Base-by-base conservation (phyloP, 2,329 filamentous ascomycete species). In the Spiromastix sp. region DNA sequence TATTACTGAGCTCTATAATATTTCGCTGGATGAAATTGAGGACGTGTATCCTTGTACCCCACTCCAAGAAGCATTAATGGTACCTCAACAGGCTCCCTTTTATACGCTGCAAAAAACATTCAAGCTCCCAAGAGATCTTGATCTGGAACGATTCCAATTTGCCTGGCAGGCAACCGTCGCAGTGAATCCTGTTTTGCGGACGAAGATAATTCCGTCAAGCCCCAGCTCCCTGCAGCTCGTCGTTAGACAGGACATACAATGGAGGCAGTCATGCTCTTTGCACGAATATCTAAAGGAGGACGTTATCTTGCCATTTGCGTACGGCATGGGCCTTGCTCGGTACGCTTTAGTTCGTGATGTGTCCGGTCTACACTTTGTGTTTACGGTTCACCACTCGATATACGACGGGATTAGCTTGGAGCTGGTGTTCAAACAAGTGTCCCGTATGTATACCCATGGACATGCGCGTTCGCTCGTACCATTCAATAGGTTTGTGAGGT, bases 11-110 rank as follows among this genome's bases (percentile, higher is more conserved):
- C 35, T 44, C 10, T 53, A 50, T 24, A 21, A 38, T 15, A 29
- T 52, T 18, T 27, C 27, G 8, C 13, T 12, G 43, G 39, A 40
- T 4, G 37, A 43, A 3, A 48, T 64, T 4, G 54, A 62, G 32
- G 60, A 66, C 40, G 48, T 54, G 4, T 59, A 63, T 32, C 61
- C 61, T 4, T 59, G 53, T 13, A 65, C 56, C n/a, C 48, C 61
- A 2, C 48, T 66, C 2, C 63, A 66, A 42, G 59, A 63, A 45
- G 61, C 59, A 1, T 48, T 66, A 3, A 33, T 64, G 26, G 57
- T 60, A 0, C 48, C 64, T 11, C 56, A 56, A 36, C 47, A 57
- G 22, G 47, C 50, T 4, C 59, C 56, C 15, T 56, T 60, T 12
- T 65, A 66, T 34, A 54, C 62, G 13, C 59, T 57, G 3, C 57